Evolutionary conservation across 2,329 filamentous ascomycete species (phyloP), one percentile per base, ranked within the genome.

Genomic region (Tolypocladium endophyticum): DNA sequence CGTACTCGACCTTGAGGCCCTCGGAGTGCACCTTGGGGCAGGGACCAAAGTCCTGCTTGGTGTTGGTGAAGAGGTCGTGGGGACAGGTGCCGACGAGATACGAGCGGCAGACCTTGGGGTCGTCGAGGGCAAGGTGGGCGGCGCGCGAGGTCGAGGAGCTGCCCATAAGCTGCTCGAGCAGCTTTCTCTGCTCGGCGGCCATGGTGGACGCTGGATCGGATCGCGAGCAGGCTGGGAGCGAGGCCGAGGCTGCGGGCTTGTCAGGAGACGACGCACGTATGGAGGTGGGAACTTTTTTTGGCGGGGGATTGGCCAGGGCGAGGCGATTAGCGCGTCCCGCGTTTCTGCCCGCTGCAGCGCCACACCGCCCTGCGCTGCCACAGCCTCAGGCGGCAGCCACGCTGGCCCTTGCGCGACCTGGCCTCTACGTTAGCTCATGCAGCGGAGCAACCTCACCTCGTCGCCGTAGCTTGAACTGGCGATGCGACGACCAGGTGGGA

Each of bases 41-140:
- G 0, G 86, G 84, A 2, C 94, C 94, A 39, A 97, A 84, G 73
- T 99, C 94, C 61, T 97, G 92, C 79, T 97, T 97, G 54, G 94
- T 99, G 77, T 99, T 99, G 65, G 93, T 99, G 82, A 99, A 99
- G 70, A 99, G 90, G 72, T 99, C 94, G 80, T 97, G 93, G 0
- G 94, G 94, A 74, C 94, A 99, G 61, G 90, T 95, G 68, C 94
- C 94, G 63, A 85, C 92, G 56, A 99, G 84, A 74, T 93, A 97
- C 23, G 92, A 97, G 59, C 91, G 90, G 79, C 94, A 99, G 68
- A 96, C 90, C 76, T 96, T 97, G 58, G 89, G 83, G 74, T 97
- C 94, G 61, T 87, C 94, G 68, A 99, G 88, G 64, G 88, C 88
- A 67, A 97, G 84, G 73, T 96, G 89, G 45, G 89, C 84, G 66